Percentiles rank a stretch among this genome's conserved stretches.
Evolutionary conservation across 108 stramenopile genomes (phyloP).

Genomic region (Conticribra weissflogii): DNA sequence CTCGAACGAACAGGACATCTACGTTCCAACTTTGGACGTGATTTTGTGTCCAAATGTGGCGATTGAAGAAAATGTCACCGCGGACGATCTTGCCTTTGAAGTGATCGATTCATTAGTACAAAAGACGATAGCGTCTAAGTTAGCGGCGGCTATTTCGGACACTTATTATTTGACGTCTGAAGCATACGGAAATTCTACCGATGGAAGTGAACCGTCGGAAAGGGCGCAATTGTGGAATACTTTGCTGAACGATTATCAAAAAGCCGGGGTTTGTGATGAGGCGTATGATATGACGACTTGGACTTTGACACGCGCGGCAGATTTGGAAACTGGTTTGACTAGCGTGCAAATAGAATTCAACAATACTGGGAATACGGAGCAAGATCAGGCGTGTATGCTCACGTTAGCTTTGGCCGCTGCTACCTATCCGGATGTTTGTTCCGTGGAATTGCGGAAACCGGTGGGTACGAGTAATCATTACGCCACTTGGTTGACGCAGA

Average conservation of each 20-base stretch:
- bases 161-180: constrained; percentile 27
- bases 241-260: constrained; percentile 13
- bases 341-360: constrained; percentile 17
- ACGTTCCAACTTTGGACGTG: constrained; percentile 17
- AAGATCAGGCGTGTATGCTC: constrained; percentile 17
- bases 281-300: constrained; percentile 7
- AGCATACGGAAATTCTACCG: constrained; percentile 7
- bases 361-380: constrained; percentile 18
- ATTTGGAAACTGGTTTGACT: constrained; percentile 9
- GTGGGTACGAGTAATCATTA: constrained; percentile 11
- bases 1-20: not conserved
- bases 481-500: constrained; percentile 25
- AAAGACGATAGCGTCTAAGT: constrained; percentile 5
- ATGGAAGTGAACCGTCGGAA: constrained; percentile 10
- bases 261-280: constrained; percentile 16
- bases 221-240: constrained; percentile 19
- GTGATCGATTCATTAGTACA: constrained; percentile 5
- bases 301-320: constrained; percentile 1
- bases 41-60: constrained; percentile 24
- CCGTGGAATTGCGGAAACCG: constrained; percentile 10
- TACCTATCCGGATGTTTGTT: constrained; percentile 24
- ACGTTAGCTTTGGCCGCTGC: constrained; percentile 18
- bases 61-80: not conserved
- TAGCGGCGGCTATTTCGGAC: constrained; percentile 5
- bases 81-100: not conserved